Base-by-base conservation (phyloP, 2,329 filamentous ascomycete genomes). In the Zasmidium angulare region DNA sequence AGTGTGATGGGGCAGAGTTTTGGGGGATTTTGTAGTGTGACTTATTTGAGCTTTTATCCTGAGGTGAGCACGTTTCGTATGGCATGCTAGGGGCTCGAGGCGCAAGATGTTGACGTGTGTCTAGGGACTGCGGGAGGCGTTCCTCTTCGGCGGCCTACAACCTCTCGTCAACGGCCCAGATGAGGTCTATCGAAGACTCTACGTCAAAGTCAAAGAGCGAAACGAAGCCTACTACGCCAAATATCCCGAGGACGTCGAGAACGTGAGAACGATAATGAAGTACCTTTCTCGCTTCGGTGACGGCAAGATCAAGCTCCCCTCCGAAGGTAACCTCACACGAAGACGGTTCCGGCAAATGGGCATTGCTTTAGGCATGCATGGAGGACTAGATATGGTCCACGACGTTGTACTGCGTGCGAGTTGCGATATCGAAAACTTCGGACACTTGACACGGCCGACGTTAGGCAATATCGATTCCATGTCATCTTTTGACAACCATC, bases 1-100 rank as follows among this genome's bases (percentile, higher is more conserved):
- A 89, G 87, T 59, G 83, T 95, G 26, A 88, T 96, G 63, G 93
- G 93, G 9, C 93, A 97, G 77, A 93, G 89, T 17, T 98, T 96
- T 74, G 93, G 93, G 43, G 93, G 93, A 0, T 97, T 96, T 75
- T 90, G 92, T 70, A 83, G 82, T 50, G 80, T 91, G 31, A 93
- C 89, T 7, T 98, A 97, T 74, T 83, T 98, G 17, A 95, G 89
- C 1, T 86, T 90, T 72, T 87, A 81, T 67, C 90, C 91, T 0
- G 83, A 91, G 31, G 49, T 50, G 17, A 50, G 23, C 11, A 24
- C 29, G 4, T 19, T 6, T 23, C 23, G 14, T 9, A n/a, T 49
- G 20, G 11, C 46, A 21, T 21, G 23, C 46, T 47, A n/a, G 9
- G 20, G 9, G 46, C 9, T 9, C 14, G 7, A 36, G 29, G 17